Evolutionary conservation across 495 filamentous ascomycete species (phyloP).

Genomic region (Podospora pseudopauciseta): DNA sequence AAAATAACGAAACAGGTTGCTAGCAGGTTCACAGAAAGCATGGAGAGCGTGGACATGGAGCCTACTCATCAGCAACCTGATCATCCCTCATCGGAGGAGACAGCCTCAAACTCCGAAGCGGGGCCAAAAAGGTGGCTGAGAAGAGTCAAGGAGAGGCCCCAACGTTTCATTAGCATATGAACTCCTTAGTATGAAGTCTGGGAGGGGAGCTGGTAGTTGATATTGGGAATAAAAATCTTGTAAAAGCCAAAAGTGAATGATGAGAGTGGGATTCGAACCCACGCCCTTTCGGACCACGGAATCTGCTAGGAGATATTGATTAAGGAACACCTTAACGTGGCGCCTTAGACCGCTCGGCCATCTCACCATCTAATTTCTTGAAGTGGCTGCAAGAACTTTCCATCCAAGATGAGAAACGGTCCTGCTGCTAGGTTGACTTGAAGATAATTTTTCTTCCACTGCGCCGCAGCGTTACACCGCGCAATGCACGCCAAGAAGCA

Average conservation of each 20-base stretch:
- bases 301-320: constrained; percentile 7
- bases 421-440: too few relatives aligned
- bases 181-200: background rate
- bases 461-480: background rate
- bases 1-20: too few relatives aligned
- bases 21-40: too few relatives aligned
- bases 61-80: too few relatives aligned
- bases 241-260: constrained; percentile 17
- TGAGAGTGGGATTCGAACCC: constrained; percentile 41
- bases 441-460: background rate
- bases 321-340: constrained; percentile 8
- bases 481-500: background rate
- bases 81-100: too few relatives aligned
- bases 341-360: constrained; percentile 14
- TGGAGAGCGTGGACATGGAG: too few relatives aligned
- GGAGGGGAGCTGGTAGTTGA: too few relatives aligned
- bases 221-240: background rate
- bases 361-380: constrained; percentile 1
- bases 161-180: background rate
- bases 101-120: too few relatives aligned
- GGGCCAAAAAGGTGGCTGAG: too few relatives aligned
- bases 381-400: too few relatives aligned
- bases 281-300: constrained; percentile 40
- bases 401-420: background rate
- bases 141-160: background rate